phyloP scores from a whole-genome alignment of 441 rosid species.

The Sinapis alba region DNA sequence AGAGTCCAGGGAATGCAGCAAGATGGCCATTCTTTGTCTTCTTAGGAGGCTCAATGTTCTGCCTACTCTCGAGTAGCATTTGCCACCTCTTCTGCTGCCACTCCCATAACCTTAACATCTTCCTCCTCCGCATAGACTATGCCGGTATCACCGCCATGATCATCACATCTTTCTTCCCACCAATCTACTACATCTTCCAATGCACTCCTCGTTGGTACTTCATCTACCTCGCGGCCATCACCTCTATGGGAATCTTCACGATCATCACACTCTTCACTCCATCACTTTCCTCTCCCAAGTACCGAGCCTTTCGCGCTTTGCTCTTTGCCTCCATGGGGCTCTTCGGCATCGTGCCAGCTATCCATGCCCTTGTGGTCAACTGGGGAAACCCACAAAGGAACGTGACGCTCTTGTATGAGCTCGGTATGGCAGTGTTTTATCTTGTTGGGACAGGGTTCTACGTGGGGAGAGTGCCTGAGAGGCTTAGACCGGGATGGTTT shows the following conservation, averaged over 20 bases:
- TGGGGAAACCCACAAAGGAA: conserved; percentile 73
- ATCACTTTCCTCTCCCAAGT: conserved; percentile 54
- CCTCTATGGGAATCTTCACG: conserved; percentile 75
- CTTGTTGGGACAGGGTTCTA: conserved; percentile 70
- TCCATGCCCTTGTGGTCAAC: conserved; percentile 60
- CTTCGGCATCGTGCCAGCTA: conserved; percentile 68
- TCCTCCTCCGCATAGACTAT: conserved; percentile 64
- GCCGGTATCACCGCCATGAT: conserved; percentile 76
- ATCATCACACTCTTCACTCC: conserved; percentile 70
- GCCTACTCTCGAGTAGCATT: conserved; percentile 74
- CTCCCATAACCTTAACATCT: conserved; percentile 57
- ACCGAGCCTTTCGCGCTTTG: conserved; percentile 59
- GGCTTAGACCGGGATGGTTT: conserved; percentile 79
- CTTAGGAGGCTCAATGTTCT: conserved; percentile 77
- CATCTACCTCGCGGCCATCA: conserved; percentile 65
- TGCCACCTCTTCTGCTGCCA: conserved; percentile 89
- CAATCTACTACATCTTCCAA: conserved; percentile 77
- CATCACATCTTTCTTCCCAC: conserved; percentile 86
- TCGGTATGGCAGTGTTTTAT: conserved; percentile 75
- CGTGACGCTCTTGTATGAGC: conserved; percentile 62
- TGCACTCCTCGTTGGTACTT: conserved; percentile 76
- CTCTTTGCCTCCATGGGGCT: conserved; percentile 77
- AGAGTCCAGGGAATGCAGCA: conserved; percentile 45
- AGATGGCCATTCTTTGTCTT: conserved; percentile 83
- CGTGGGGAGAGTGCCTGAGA: conserved; percentile 71